Evolutionary conservation across 495 filamentous ascomycete species (phyloP), one percentile per base, ranked within the genome.

Genomic region (Lasiosphaeriaceae sp.): DNA sequence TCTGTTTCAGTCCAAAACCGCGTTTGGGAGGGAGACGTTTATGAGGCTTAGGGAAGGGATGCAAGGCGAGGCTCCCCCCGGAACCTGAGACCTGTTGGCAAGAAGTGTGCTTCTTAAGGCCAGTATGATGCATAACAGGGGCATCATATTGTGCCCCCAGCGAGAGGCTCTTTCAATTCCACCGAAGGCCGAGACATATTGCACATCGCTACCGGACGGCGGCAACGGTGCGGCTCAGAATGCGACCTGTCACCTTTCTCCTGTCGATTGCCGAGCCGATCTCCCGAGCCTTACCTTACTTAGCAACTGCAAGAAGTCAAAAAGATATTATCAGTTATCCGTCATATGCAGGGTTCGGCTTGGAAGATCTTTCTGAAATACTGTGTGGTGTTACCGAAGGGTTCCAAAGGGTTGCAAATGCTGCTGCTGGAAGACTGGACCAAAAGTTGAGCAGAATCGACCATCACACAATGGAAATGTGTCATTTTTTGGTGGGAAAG

Each of bases 181-280:
- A 54, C 60, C 60, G 60, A 63, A 23, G 46, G 60, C 60, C 60
- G 60, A 63, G 60, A 63, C 60, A 63, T 2, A 3, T 35, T 56
- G 56, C 19, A 46, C 23, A 53, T 26, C 50, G 46, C 41, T 22
- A 22, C 17, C 0, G n/a, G 20, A 4, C n/a, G 46, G 17, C 16
- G 44, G 14, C 54, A 39, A 17, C 31, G 37, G 22, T n/a, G 39
- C 39, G 39, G 39, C 39, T 43, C 39, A n/a, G 4, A 2, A 43
- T 43, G 39, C 39, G 39, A 11, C 39, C 14, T 11, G n/a, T 43
- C 39, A 12, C 5, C 1, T 43, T 43, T 12, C 5, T 5, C 39
- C n/a, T 5, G 14, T 17, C 39, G 39, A 43, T 43, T 43, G 39
- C 39, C 39, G 39, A 7, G 39, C 16, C 39, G 39, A 43, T 43